Conservation (phyloP, 2,329 filamentous ascomycete genomes). For the Sphaerostilbella broomeana region DNA sequence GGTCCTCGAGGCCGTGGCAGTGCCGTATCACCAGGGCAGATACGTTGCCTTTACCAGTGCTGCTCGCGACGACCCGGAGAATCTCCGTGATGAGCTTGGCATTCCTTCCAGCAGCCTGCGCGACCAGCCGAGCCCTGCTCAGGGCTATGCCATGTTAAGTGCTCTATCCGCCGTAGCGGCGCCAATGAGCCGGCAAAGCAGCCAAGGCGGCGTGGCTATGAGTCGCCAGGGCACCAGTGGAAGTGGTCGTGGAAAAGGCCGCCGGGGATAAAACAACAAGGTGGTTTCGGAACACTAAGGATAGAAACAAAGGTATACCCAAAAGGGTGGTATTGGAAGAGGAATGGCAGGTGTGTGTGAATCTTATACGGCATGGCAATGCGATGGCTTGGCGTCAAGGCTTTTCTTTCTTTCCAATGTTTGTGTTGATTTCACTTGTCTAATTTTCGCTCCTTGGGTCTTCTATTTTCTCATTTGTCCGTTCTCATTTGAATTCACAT, state of each 20-base stretch:
- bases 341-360: conserved; percentile 5
- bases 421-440: conserved; percentile 1
- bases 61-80: conserved; percentile 42
- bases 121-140: conserved; percentile 32
- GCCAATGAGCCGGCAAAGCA: conserved; percentile 52
- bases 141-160: conserved; percentile 19
- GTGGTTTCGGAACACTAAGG: not conserved
- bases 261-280: conserved; percentile 25
- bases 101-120: conserved; percentile 39
- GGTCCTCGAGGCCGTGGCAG: conserved; percentile 49
- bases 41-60: conserved; percentile 44
- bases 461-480: too few species aligned
- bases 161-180: conserved; percentile 32
- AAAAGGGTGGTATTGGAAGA: not conserved
- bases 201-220: conserved; percentile 49
- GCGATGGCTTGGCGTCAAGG: conserved; percentile 23
- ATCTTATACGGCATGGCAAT: conserved; percentile 23
- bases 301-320: not conserved
- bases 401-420: conserved; percentile 12
- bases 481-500: too few species aligned
- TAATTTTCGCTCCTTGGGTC: not conserved
- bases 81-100: conserved; percentile 43
- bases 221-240: conserved; percentile 46
- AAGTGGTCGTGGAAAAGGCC: conserved; percentile 43
- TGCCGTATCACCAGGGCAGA: conserved; percentile 39